Percentiles rank a stretch among this genome's conserved stretches.
These are phyloP conservation scores for Chlamydomonas sp. DNA, from an alignment of 139 green algal species.

Conservation along the genomic window DNA sequence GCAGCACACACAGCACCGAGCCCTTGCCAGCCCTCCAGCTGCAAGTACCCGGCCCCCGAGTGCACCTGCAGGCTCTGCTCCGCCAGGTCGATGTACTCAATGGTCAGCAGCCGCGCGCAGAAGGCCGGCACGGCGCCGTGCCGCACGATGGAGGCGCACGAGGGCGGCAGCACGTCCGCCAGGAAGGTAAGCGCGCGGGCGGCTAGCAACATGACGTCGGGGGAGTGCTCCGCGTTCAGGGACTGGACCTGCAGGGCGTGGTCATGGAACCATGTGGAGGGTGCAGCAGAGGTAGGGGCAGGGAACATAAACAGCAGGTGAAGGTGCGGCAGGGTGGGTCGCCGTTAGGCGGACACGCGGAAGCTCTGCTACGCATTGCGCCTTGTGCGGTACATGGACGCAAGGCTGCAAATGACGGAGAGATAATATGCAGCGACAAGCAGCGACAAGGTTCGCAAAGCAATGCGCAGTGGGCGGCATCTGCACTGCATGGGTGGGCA, in stretches of 20 bases:
- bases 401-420: neutral
- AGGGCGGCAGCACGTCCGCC: conserved; percentile 87
- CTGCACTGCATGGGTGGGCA: neutral
- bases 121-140: conserved; percentile 86
- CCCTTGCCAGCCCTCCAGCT: neutral
- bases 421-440: too few species aligned
- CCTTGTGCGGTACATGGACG: neutral
- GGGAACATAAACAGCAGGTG: neutral
- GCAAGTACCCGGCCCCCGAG: neutral
- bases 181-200: conserved; percentile 93
- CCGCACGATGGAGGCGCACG: conserved; percentile 83
- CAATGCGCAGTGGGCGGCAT: neutral
- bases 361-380: neutral
- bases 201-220: conserved; percentile 95
- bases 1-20: neutral
- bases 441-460: neutral
- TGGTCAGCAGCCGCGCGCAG: conserved; percentile 88
- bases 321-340: neutral
- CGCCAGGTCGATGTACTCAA: conserved; percentile 99
- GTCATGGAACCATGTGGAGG: neutral
- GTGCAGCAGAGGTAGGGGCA: neutral
- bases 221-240: conserved; percentile 88
- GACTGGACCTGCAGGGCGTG: conserved; percentile 68
- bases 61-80: conserved; percentile 90
- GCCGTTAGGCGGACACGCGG: neutral